phyloP scores from a whole-genome alignment of 1,284 basidiomycete genomes.

The Ustilago curta region DNA sequence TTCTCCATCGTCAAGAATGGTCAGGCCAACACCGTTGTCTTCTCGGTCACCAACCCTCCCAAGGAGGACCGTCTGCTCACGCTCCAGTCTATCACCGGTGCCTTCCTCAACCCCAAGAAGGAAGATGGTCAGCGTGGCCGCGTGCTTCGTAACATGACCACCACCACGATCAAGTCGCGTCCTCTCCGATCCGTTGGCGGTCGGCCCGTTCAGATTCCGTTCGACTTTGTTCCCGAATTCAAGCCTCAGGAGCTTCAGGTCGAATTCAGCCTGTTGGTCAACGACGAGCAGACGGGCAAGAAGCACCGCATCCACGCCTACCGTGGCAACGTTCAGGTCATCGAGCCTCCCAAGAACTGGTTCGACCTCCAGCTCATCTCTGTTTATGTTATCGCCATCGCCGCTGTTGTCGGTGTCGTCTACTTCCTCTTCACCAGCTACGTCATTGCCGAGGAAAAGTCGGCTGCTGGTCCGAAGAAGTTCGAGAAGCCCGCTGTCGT shows the following conservation, averaged over 20 bases:
- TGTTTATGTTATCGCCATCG: constrained; percentile 53
- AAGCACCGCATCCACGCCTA: constrained; percentile 64
- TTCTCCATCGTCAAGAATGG: constrained; percentile 66
- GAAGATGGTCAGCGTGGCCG: constrained; percentile 58
- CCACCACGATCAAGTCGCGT: constrained; percentile 58
- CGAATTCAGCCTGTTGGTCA: constrained; percentile 61
- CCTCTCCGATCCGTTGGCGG: constrained; percentile 55
- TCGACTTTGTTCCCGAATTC: constrained; percentile 67
- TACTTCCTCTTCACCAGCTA: constrained; percentile 54
- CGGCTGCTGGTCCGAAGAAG: constrained; percentile 39
- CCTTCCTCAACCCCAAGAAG: constrained; percentile 66
- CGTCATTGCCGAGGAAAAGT: constrained; percentile 31
- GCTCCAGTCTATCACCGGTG: constrained; percentile 63
- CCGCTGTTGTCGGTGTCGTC: constrained; percentile 37
- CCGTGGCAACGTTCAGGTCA: constrained; percentile 61
- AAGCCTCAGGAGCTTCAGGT: constrained; percentile 64
- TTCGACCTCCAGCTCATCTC: constrained; percentile 65
- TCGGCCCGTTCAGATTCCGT: constrained; percentile 62
- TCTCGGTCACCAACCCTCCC: constrained; percentile 58
- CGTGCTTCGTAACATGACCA: constrained; percentile 68
- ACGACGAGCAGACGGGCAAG: constrained; percentile 63
- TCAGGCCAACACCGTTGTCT: constrained; percentile 66
- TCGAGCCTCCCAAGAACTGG: constrained; percentile 65
- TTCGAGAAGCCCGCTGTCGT: constrained; percentile 41
- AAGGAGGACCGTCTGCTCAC: constrained; percentile 60